Evolutionary conservation across 768 basidiomycete genomes (phyloP).

Genomic region (Cytidiella melzeri): DNA sequence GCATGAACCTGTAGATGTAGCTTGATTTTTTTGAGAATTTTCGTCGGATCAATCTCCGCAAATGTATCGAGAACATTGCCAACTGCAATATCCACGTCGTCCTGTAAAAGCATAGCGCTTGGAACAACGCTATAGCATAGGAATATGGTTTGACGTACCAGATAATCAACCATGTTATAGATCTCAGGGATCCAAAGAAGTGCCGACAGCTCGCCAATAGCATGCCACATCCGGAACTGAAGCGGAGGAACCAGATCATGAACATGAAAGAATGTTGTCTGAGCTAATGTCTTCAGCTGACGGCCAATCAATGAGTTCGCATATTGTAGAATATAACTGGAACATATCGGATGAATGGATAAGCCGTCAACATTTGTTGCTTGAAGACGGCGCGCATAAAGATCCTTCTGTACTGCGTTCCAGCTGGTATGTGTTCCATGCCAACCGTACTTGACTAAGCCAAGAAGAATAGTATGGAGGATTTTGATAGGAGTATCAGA

Average conservation of each 20-base stretch:
- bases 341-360: slow-evolving; percentile 27
- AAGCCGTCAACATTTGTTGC: slow-evolving; percentile 26
- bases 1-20: slow-evolving; percentile 11
- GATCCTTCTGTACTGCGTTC: slow-evolving; percentile 21
- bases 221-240: slow-evolving; percentile 15
- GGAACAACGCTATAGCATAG: neutral
- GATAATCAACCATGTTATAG: slow-evolving; percentile 14
- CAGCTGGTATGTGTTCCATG: slow-evolving; percentile 28
- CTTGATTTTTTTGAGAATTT: slow-evolving; percentile 12
- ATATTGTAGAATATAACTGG: slow-evolving; percentile 39
- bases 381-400: slow-evolving; percentile 28
- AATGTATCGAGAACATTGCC: slow-evolving; percentile 22
- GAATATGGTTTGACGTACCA: too few relatives aligned
- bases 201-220: slow-evolving; percentile 14
- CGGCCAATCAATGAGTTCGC: too few relatives aligned
- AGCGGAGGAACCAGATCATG: slow-evolving; percentile 14
- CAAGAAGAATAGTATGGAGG: too few relatives aligned
- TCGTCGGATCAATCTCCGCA: slow-evolving; percentile 8
- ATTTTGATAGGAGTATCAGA: slow-evolving; percentile 32
- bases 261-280: slow-evolving; percentile 32
- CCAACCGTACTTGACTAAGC: slow-evolving; percentile 39
- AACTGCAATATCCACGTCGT: slow-evolving; percentile 18
- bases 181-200: slow-evolving; percentile 20
- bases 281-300: slow-evolving; percentile 35
- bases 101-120: neutral